Percentiles rank a stretch among this genome's conserved stretches.
Evolutionary conservation across 148 eudicot genomes (phyloP).

Genomic region (Pouteria glomerata): DNA sequence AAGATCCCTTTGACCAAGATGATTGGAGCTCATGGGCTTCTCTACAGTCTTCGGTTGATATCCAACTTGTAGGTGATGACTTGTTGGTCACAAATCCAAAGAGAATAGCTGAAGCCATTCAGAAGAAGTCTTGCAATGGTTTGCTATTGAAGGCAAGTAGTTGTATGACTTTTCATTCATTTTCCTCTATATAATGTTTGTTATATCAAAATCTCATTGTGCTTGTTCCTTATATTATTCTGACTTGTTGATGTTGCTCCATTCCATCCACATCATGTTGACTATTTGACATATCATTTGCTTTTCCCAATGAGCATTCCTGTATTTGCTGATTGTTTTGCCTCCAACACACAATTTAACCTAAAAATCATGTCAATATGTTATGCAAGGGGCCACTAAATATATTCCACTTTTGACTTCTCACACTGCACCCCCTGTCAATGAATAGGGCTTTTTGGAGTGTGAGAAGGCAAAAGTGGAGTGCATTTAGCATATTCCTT

Average conservation of each 20-base stretch:
- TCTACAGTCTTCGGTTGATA: constrained; percentile 75
- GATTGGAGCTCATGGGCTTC: constrained; percentile 95
- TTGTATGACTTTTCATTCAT: neutral
- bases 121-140: constrained; percentile 92
- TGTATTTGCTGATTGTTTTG: neutral
- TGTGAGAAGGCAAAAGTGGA: too few species aligned
- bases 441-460: too few species aligned
- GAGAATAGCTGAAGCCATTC: constrained; percentile 79
- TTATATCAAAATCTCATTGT: neutral
- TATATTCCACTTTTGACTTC: too few species aligned
- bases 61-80: constrained; percentile 96
- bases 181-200: neutral
- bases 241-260: neutral
- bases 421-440: too few species aligned
- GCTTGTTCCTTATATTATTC: neutral
- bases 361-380: neutral
- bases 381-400: too few species aligned
- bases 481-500: too few species aligned
- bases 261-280: neutral
- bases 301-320: neutral
- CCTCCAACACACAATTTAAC: too few species aligned
- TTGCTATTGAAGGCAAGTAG: constrained; percentile 71
- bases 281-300: neutral
- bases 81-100: constrained; percentile 94
- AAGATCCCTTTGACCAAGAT: constrained; percentile 99